Conservation (phyloP, 208 protist species). For the Leishmania arabica region DNA sequence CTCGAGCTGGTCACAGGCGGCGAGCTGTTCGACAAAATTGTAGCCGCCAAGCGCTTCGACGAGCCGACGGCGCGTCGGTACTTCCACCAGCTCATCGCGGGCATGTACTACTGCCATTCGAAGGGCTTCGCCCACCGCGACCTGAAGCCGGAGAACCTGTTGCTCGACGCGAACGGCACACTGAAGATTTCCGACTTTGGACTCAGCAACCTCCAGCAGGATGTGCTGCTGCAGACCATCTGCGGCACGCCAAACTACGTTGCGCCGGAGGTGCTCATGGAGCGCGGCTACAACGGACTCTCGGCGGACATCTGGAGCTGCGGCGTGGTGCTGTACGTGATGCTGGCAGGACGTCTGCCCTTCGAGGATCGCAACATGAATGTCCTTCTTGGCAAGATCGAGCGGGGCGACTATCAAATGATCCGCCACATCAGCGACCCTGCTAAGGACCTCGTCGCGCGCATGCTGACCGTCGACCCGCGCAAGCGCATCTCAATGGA, state of each 20-base stretch:
- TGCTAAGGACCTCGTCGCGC: constrained; percentile 67
- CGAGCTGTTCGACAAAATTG: constrained; percentile 95
- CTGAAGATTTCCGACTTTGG: constrained; percentile 96
- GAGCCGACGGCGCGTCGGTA: constrained; percentile 89
- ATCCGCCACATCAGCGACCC: constrained; percentile 71
- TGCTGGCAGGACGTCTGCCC: constrained; percentile 92
- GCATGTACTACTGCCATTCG: constrained; percentile 94
- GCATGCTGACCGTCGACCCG: constrained; percentile 90
- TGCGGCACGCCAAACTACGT: constrained; percentile 94
- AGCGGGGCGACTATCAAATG: constrained; percentile 90
- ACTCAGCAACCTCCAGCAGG: constrained; percentile 83
- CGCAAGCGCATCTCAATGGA: constrained; percentile 85
- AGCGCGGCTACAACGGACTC: constrained; percentile 92
- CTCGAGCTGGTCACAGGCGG: constrained; percentile 92
- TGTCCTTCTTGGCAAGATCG: constrained; percentile 92
- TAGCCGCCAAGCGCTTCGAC: constrained; percentile 76
- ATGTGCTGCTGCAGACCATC: constrained; percentile 84
- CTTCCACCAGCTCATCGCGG: constrained; percentile 96
- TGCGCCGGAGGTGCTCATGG: constrained; percentile 94
- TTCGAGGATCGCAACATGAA: constrained; percentile 94
- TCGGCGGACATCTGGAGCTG: constrained; percentile 97
- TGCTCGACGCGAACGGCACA: constrained; percentile 73
- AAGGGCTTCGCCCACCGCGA: constrained; percentile 91
- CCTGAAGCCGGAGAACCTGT: constrained; percentile 92
- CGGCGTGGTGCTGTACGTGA: constrained; percentile 96